phyloP scores from a whole-genome alignment of 2,329 filamentous ascomycete genomes.

The Hymenoscyphus infarciens region DNA sequence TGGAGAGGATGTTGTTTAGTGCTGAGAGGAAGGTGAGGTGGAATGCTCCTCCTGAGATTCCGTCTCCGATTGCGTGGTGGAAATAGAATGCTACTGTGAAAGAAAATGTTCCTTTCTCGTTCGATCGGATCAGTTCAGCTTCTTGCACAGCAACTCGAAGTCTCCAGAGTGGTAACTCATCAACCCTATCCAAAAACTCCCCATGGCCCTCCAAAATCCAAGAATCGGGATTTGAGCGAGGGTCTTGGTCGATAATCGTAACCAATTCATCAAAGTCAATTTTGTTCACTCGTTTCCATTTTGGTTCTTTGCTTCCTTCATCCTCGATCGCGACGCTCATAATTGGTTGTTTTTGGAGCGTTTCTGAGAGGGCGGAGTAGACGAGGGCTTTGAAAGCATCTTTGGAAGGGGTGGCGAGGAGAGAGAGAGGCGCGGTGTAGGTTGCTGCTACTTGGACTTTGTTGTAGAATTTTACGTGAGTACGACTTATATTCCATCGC shows the following conservation, averaged over 20 bases:
- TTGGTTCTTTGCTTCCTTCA: conserved; percentile 15
- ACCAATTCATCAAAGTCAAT: conserved; percentile 20
- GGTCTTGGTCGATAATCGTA: too few species aligned
- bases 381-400: conserved; percentile 15
- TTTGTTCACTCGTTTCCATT: conserved; percentile 18
- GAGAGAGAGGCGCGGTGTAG: conserved; percentile 18
- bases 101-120: background rate
- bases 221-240: conserved; percentile 5
- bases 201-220: conserved; percentile 18
- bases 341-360: conserved; percentile 20
- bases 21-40: conserved; percentile 46
- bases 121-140: too few species aligned
- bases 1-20: conserved; percentile 35
- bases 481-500: conserved; percentile 22
- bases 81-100: conserved; percentile 43
- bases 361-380: conserved; percentile 15
- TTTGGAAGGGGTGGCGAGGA: background rate
- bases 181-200: conserved; percentile 10
- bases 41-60: conserved; percentile 47
- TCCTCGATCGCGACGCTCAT: conserved; percentile 21
- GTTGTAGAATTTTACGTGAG: conserved; percentile 26
- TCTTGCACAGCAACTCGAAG: conserved; percentile 19
- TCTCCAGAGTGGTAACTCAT: conserved; percentile 22
- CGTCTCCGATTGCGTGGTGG: conserved; percentile 54
- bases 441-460: conserved; percentile 22